A percentile compares a stretch with the other conserved stretches of the same genome.
Conservation (phyloP, 306 rosid genomes). For the Castanea sativa region DNA sequence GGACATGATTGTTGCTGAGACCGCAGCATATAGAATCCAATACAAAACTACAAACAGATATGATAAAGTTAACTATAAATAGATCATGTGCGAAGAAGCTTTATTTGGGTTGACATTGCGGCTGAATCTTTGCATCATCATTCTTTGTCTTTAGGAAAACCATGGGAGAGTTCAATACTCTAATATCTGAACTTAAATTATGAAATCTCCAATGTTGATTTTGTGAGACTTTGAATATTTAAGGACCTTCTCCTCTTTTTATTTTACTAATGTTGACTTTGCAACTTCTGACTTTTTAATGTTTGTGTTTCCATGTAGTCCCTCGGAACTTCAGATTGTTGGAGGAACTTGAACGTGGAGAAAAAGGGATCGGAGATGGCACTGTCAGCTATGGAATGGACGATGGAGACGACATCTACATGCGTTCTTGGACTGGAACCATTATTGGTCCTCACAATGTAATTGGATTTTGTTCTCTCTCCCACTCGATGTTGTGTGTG, state of each 20-base stretch:
- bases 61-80: background rate
- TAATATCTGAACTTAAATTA: background rate
- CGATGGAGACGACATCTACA: conserved; percentile 97
- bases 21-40: background rate
- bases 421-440: conserved; percentile 95
- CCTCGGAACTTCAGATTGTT: conserved; percentile 99
- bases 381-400: conserved; percentile 99
- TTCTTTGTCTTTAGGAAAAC: background rate
- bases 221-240: background rate
- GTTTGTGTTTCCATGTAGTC: conserved; percentile 51
- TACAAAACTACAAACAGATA: background rate
- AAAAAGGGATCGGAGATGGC: conserved; percentile 91
- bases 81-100: background rate
- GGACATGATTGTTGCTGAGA: background rate
- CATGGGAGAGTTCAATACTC: background rate
- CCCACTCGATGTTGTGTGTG: background rate
- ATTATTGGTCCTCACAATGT: conserved; percentile 99
- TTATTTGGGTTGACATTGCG: background rate
- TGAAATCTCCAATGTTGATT: background rate
- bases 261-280: background rate
- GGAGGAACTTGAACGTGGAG: conserved; percentile 99
- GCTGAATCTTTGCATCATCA: background rate
- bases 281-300: conserved; percentile 9
- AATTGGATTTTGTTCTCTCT: conserved; percentile 20
- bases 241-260: background rate